These are phyloP conservation scores for Gracilaria vermiculophylla DNA, from an alignment of 23 red algal species.

Conservation along the genomic window DNA sequence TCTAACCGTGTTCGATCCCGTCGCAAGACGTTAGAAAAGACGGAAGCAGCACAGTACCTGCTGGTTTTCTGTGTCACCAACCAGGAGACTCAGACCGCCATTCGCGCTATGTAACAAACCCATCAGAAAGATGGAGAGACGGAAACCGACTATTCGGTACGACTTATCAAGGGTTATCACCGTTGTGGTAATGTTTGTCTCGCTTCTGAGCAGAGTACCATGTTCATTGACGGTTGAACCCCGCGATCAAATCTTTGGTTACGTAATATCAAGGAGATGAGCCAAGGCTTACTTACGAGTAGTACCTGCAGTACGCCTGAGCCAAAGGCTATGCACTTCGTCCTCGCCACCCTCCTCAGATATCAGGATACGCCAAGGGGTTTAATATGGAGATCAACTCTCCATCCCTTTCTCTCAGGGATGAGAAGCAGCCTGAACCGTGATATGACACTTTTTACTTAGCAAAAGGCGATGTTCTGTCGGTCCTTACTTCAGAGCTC, in stretches of 20 bases:
- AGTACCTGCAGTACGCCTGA: background rate
- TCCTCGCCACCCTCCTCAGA: background rate
- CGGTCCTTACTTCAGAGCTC: too few species aligned
- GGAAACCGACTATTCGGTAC: background rate
- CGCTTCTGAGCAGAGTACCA: background rate
- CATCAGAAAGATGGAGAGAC: background rate
- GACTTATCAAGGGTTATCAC: background rate
- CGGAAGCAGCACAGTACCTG: slow-evolving; percentile 19
- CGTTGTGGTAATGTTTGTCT: slow-evolving; percentile 30
- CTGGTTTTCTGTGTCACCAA: background rate
- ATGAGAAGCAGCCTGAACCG: too few species aligned
- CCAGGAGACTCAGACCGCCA: background rate
- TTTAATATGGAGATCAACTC: too few species aligned
- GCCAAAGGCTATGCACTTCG: slow-evolving; percentile 1
- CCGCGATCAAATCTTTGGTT: background rate
- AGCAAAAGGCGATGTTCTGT: too few species aligned
- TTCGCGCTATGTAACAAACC: background rate
- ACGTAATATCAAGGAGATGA: background rate
- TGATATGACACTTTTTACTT: too few species aligned
- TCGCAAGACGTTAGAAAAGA: background rate
- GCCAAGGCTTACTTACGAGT: background rate
- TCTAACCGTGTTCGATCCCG: background rate
- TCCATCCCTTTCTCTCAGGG: too few species aligned
- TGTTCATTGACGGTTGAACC: slow-evolving; percentile 2
- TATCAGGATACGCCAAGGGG: too few species aligned